Evolutionary conservation across 768 basidiomycete species (phyloP).

Genomic region (Boletus rubroflammeus): DNA sequence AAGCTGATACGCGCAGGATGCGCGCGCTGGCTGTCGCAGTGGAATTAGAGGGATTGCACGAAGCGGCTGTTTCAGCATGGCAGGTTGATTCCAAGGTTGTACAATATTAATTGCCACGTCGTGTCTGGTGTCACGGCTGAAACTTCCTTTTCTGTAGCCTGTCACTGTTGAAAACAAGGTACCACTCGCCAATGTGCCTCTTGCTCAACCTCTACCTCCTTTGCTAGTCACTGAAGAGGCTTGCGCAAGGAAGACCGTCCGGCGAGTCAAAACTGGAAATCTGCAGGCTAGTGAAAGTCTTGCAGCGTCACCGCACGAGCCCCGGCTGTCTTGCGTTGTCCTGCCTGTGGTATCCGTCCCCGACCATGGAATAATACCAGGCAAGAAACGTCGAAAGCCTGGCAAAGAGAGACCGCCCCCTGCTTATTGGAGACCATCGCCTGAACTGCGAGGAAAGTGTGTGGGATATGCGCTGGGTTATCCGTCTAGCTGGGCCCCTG

Average conservation of each 20-base stretch:
- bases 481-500: conserved; percentile 28
- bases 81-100: conserved; percentile 19
- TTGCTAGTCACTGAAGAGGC: conserved; percentile 25
- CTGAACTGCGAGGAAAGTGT: conserved; percentile 20
- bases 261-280: background rate
- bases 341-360: conserved; percentile 14
- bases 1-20: conserved; percentile 41
- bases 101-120: background rate
- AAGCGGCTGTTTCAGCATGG: conserved; percentile 18
- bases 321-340: conserved; percentile 14
- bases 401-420: conserved; percentile 19
- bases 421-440: conserved; percentile 29
- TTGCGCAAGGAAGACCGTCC: background rate
- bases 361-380: background rate
- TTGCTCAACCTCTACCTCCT: conserved; percentile 9
- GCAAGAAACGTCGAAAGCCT: conserved; percentile 10
- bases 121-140: background rate
- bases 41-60: conserved; percentile 29
- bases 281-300: background rate
- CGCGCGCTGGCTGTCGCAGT: conserved; percentile 41
- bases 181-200: background rate
- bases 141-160: conserved; percentile 8
- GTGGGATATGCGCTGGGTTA: conserved; percentile 32
- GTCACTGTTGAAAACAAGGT: conserved; percentile 9
- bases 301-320: conserved; percentile 24